Conservation (phyloP, 2,329 filamentous ascomycete genomes). For the Aspergillus sp. region DNA sequence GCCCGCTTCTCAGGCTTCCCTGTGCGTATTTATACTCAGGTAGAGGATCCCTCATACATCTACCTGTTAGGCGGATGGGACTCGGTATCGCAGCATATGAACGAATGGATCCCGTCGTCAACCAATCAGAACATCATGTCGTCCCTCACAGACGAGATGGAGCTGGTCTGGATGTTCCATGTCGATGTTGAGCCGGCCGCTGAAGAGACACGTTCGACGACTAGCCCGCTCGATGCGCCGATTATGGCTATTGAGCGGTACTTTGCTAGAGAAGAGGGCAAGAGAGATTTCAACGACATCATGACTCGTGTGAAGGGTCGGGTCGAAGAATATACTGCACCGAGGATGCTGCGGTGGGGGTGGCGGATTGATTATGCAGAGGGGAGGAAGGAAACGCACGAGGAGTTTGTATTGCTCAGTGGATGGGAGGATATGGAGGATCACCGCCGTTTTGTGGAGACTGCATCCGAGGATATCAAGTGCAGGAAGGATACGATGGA, state of each 20-base stretch:
- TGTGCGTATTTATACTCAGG: slow-evolving; percentile 41
- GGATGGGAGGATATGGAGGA: slow-evolving; percentile 38
- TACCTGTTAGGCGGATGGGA: slow-evolving; percentile 50
- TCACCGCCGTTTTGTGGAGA: slow-evolving; percentile 32
- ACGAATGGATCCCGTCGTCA: slow-evolving; percentile 42
- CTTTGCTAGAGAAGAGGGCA: slow-evolving; percentile 24
- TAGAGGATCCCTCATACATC: slow-evolving; percentile 42
- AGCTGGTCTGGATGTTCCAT: slow-evolving; percentile 45
- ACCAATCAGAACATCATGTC: slow-evolving; percentile 42
- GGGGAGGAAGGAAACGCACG: slow-evolving; percentile 9
- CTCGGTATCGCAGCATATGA: slow-evolving; percentile 40
- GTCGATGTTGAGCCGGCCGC: slow-evolving; percentile 30
- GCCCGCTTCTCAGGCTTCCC: slow-evolving; percentile 33
- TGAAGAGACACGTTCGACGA: not conserved
- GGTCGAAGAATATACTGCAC: slow-evolving; percentile 26
- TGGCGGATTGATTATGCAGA: slow-evolving; percentile 38
- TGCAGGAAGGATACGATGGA: slow-evolving; percentile 21
- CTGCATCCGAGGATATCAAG: slow-evolving; percentile 25
- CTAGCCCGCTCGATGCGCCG: slow-evolving; percentile 24
- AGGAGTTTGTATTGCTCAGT: slow-evolving; percentile 41
- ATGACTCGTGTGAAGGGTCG: slow-evolving; percentile 25
- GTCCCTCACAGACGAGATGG: slow-evolving; percentile 35
- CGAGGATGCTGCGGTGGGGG: slow-evolving; percentile 31
- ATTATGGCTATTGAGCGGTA: slow-evolving; percentile 34
- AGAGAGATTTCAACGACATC: slow-evolving; percentile 22